Conservation (phyloP, 352 stramenopile genomes). For the Phytophthora melonis region DNA sequence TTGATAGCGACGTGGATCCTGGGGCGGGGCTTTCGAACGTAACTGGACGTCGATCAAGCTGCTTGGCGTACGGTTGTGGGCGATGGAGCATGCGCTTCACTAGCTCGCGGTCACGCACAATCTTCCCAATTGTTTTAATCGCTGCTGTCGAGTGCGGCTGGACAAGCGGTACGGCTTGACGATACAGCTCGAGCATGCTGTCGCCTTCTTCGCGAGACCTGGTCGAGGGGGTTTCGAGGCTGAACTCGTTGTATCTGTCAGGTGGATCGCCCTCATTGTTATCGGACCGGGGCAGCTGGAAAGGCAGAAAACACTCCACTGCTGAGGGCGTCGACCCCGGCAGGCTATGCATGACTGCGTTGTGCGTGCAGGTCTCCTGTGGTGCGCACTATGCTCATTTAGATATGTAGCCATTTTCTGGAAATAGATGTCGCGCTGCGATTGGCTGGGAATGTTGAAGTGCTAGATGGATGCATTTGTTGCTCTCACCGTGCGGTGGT, state of each 20-base stretch:
- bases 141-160: constrained; percentile 67
- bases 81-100: constrained; percentile 67
- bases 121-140: constrained; percentile 65
- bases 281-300: constrained; percentile 20
- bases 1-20: constrained; percentile 12
- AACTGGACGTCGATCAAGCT: constrained; percentile 32
- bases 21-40: constrained; percentile 21
- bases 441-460: constrained; percentile 34
- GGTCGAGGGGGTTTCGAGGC: constrained; percentile 5
- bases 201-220: constrained; percentile 12
- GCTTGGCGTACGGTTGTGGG: constrained; percentile 38
- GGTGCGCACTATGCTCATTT: background rate
- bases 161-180: constrained; percentile 64
- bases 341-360: background rate
- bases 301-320: constrained; percentile 34
- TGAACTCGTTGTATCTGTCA: constrained; percentile 16
- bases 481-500: constrained; percentile 4
- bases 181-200: constrained; percentile 54
- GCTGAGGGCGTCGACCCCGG: constrained; percentile 10
- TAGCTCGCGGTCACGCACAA: constrained; percentile 54
- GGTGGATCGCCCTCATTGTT: constrained; percentile 3
- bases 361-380: background rate
- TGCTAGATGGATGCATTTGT: constrained; percentile 23
- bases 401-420: background rate
- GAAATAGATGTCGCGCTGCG: constrained; percentile 31